Percentiles rank a stretch among this genome's conserved stretches.
Evolutionary conservation across 2,329 filamentous ascomycete species (phyloP).

Genomic region (Colletotrichum sp.): DNA sequence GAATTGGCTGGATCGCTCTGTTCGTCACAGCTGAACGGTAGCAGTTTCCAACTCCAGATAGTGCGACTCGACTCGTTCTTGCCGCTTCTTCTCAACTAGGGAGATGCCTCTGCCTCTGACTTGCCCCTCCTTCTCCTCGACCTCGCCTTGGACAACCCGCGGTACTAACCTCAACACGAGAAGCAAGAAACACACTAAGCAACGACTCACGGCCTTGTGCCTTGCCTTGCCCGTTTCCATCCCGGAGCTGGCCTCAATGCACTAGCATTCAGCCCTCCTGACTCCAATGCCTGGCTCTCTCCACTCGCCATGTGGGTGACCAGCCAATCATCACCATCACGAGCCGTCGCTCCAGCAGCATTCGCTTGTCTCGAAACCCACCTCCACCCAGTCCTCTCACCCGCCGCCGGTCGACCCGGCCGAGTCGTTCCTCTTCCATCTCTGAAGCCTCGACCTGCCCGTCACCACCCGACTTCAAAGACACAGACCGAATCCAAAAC

Average conservation of each 20-base stretch:
- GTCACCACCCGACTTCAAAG: not conserved
- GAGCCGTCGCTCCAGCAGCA: not conserved
- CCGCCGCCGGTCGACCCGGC: not conserved
- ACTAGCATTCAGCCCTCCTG: not conserved
- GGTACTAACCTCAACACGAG: conserved; percentile 8
- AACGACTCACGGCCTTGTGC: not conserved
- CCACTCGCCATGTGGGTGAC: not conserved
- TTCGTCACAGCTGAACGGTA: not conserved
- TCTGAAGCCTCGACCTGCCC: not conserved
- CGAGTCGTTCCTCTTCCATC: not conserved
- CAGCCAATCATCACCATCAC: not conserved
- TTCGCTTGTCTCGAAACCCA: not conserved
- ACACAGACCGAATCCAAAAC: not conserved
- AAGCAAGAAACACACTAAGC: conserved; percentile 7
- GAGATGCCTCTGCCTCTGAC: not conserved
- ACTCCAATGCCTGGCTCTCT: conserved; percentile 5
- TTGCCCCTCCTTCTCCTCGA: not conserved
- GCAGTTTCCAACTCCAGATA: not conserved
- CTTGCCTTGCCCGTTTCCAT: not conserved
- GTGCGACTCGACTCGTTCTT: not conserved
- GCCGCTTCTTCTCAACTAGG: not conserved
- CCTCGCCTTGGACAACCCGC: not conserved
- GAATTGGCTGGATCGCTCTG: not conserved
- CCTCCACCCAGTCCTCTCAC: not conserved
- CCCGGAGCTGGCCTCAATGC: not conserved